Conservation (phyloP, 2,329 filamentous ascomycete genomes). For the Alternaria alternata region DNA sequence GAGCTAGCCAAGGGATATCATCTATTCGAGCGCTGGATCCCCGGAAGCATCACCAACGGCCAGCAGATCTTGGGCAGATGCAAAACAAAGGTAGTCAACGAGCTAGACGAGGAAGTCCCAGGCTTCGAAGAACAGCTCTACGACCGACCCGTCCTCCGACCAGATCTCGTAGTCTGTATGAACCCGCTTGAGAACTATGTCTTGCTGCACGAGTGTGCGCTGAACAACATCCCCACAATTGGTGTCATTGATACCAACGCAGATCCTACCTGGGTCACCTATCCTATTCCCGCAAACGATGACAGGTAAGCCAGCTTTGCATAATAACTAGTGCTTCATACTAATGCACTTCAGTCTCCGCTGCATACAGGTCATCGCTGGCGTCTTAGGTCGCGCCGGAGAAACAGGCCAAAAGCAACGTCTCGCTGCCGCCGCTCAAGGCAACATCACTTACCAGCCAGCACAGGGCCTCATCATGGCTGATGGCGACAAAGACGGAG, state of each 20-base stretch:
- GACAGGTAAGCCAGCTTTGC: constrained; percentile 70
- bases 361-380: constrained; percentile 80
- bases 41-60: constrained; percentile 90
- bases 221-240: constrained; percentile 90
- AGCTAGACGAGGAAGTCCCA: constrained; percentile 69
- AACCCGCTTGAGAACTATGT: constrained; percentile 94
- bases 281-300: constrained; percentile 95
- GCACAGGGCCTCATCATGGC: constrained; percentile 32
- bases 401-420: constrained; percentile 76
- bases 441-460: constrained; percentile 67
- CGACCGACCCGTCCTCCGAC: constrained; percentile 73
- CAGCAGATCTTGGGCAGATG: constrained; percentile 82
- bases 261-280: constrained; percentile 93
- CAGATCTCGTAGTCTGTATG: constrained; percentile 89
- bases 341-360: constrained; percentile 69
- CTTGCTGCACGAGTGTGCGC: constrained; percentile 86
- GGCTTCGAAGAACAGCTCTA: constrained; percentile 73
- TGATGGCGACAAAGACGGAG: constrained; percentile 22
- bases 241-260: constrained; percentile 93
- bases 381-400: constrained; percentile 84
- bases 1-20: constrained; percentile 81
- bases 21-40: constrained; percentile 91
- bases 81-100: constrained; percentile 77
- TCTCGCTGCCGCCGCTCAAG: constrained; percentile 67
- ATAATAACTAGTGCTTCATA: neutral